Evolutionary conservation across 805 yeast genomes (phyloP), one percentile per base, ranked within the genome.

Genomic region (Jamesozyma gamospora): DNA sequence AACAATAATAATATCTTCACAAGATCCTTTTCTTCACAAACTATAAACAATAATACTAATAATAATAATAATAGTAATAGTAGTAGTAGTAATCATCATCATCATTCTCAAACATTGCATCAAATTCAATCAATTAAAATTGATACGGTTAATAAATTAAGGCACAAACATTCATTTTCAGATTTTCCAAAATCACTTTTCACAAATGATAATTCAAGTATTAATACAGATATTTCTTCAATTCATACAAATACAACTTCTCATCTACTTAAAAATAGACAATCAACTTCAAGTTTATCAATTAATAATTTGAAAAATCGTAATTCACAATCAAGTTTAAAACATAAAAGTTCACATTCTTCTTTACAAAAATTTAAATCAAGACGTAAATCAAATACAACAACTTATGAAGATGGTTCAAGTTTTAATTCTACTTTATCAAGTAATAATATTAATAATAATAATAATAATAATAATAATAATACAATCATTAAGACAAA

Each of bases 311-410:
- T 55, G 27, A 52, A 48, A 34, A 48, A 50, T 32, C 42, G 51
- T 25, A 32, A 49, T 4, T 51, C 57, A n/a, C 53, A 42, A 16
- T 32, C 41, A 17, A 52, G 48, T 33, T 38, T 58, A 25, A 57
- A 60, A 37, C 62, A 56, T 34, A 60, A 60, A 40, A 44, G 56
- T 2, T 60, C 64, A 2, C 63, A 58, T 32, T 49, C 58, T 7
- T 61, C 65, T 3, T 41, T 59, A 34, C 53, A 51, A 28, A 56
- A 55, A 38, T 44, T 56, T 18, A 54, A 52, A 31, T 41, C 52
- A 2, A 56, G 60, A 42, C 45, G 61, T 27, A 51, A 54, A 37
- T 50, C 60, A 1, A 53, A 46, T 35, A 44, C 39, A 13, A 39
- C 34, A 15, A 39, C 8, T 18, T 12, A 42, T 14, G 47, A 44